Evolutionary conservation across 148 eudicot species (phyloP).

Genomic region (Diospyros lotus): DNA sequence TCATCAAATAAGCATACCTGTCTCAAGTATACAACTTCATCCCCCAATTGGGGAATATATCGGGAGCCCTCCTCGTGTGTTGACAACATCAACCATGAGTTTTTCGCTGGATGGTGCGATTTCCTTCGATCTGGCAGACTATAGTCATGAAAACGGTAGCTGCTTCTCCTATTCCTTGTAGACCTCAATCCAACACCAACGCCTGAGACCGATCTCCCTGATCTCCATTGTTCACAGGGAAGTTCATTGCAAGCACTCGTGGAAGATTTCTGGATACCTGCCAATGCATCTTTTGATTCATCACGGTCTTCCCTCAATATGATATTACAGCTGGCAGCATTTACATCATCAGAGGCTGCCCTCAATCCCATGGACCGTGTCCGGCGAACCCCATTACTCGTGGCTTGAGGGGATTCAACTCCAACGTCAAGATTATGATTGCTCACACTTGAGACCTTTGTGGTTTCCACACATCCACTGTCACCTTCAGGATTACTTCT

Average conservation of each 20-base stretch:
- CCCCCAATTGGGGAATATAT: slow-evolving; percentile 86
- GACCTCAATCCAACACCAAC: slow-evolving; percentile 67
- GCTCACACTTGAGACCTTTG: slow-evolving; percentile 46
- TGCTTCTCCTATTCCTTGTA: slow-evolving; percentile 65
- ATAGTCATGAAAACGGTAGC: slow-evolving; percentile 41
- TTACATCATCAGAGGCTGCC: slow-evolving; percentile 28
- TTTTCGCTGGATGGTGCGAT: slow-evolving; percentile 51
- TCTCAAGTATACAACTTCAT: slow-evolving; percentile 86
- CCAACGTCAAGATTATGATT: slow-evolving; percentile 31
- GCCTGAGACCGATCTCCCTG: slow-evolving; percentile 42
- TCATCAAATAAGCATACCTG: slow-evolving; percentile 47
- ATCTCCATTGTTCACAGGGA: slow-evolving; percentile 48
- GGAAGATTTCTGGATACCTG: slow-evolving; percentile 25
- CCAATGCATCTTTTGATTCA: slow-evolving; percentile 36
- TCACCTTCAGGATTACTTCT: slow-evolving; percentile 40
- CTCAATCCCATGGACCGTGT: slow-evolving; percentile 28
- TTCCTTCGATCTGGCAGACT: slow-evolving; percentile 55
- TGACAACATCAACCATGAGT: slow-evolving; percentile 88
- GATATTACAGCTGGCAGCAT: slow-evolving; percentile 18
- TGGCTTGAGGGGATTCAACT: slow-evolving; percentile 17
- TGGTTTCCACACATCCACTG: slow-evolving; percentile 28
- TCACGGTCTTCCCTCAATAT: slow-evolving; percentile 21
- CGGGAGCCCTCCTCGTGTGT: slow-evolving; percentile 71
- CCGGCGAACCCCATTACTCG: slow-evolving; percentile 29
- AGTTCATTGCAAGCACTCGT: slow-evolving; percentile 35